Conservation (phyloP, 116 monocot species). For the Trichopus zeylanicus region DNA sequence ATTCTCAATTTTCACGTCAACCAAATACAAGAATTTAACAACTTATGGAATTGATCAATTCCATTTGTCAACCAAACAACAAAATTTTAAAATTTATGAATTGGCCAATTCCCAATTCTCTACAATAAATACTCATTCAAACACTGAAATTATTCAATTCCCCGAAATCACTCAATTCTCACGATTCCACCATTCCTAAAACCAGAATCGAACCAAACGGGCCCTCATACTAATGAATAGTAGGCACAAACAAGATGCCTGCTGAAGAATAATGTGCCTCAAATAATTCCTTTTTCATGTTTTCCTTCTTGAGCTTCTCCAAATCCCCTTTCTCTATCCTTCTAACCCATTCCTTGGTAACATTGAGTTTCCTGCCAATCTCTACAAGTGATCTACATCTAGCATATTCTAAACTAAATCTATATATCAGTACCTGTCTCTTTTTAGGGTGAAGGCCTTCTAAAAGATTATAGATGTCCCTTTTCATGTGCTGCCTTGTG, state of each 20-base stretch:
- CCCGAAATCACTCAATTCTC: too few species aligned
- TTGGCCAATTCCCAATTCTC: too few species aligned
- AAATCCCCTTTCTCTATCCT: conserved; percentile 51
- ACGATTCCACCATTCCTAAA: too few species aligned
- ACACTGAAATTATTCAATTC: too few species aligned
- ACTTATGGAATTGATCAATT: too few species aligned
- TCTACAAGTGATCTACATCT: conserved; percentile 55
- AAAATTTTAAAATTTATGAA: too few species aligned
- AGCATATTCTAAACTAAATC: conserved; percentile 59
- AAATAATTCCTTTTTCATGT: conserved; percentile 18
- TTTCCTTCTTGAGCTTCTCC: conserved; percentile 36
- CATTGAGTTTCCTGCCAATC: conserved; percentile 37
- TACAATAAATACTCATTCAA: too few species aligned
- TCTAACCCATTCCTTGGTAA: conserved; percentile 74
- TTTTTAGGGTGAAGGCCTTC: conserved; percentile 44
- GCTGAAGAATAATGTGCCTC: not conserved
- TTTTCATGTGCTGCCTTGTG: conserved; percentile 34
- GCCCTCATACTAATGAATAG: too few species aligned
- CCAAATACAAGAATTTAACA: too few species aligned
- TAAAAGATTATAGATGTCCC: conserved; percentile 31
- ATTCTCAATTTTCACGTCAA: too few species aligned
- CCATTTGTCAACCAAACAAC: too few species aligned
- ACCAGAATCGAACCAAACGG: too few species aligned
- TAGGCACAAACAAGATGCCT: not conserved
- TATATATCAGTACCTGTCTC: conserved; percentile 38